Base-by-base conservation (phyloP, 805 yeast genomes). In the Cyberlindnera maclurae region DNA sequence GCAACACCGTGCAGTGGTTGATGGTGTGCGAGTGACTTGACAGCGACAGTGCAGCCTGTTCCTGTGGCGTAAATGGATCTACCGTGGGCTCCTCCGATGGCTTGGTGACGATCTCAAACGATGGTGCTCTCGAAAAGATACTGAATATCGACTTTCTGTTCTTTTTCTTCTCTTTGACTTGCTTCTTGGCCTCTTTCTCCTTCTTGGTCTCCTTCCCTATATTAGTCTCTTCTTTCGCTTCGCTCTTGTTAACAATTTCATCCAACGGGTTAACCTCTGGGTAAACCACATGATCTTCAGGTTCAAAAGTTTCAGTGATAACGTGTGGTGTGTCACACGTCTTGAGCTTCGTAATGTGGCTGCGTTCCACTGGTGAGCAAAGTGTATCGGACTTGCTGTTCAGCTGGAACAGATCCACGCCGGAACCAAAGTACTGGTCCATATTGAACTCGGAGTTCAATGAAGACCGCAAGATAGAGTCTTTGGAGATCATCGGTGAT, bases 21-120 rank as follows among this genome's bases (percentile, higher is more conserved):
- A 20, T 20, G 8, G 24, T 20, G 8, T 20, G 24, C 24, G 24
- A 20, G 24, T 6, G 24, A 5, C 8, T 20, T 20, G 24, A 20
- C 24, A 20, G 24, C 24, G 24, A 20, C 8, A 20, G 5, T 20
- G 24, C 24, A 20, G 24, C 24, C 8, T 20, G 24, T 20, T 20
- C 24, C 24, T 20, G 24, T 8, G 24, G 24, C 8, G 24, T 20
- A 20, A 20, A 20, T 20, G 24, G 24, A 8, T 20, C 24, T 20
- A 20, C 8, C 24, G 24, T 20, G 24, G 8, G 24, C 24, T 20
- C 24, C 24, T 20, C 24, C 24, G 8, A 6, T 20, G 38, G 31
- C 36, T 44, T 46, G 10, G 49, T 47, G 9, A 50, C 54, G 27
- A 54, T 51, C 33, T 54, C 59, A 31, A 54, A 53, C 4, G 44